Evolutionary conservation across 2,329 filamentous ascomycete species (phyloP), one percentile per base, ranked within the genome.

Genomic region (Hypoxylon sp.): DNA sequence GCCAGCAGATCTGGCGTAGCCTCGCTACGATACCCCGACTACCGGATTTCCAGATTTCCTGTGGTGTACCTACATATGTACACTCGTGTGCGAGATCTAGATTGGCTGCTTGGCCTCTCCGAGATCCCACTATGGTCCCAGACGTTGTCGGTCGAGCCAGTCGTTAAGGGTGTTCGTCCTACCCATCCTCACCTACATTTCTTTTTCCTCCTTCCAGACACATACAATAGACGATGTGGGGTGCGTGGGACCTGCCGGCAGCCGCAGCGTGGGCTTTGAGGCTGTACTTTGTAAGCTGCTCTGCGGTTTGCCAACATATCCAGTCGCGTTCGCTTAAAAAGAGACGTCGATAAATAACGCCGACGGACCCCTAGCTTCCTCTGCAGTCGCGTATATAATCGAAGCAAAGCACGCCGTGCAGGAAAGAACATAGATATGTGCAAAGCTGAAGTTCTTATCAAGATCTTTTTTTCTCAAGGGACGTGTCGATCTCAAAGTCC

Each of bases 171-270:
- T n/a, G n/a, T n/a, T n/a, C n/a, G n/a, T n/a, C n/a, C n/a, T n/a
- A n/a, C n/a, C n/a, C n/a, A n/a, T n/a, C n/a, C n/a, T n/a, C n/a
- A n/a, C n/a, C n/a, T n/a, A n/a, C n/a, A n/a, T n/a, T n/a, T 41
- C 38, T 20, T 42, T 35, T 37, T 48, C 24, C 11, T 49, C 31
- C n/a, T 33, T 41, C 31, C 37, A 48, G 38, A 40, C 35, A 18
- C 38, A 42, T 49, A 20, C n/a, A n/a, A n/a, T 37, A 37, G 37
- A 46, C 24, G 45, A 29, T 50, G 47, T 56, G 54, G 58, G 54
- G 54, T 63, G 45, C 42, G 58, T 61, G 57, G 50, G 60, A 47
- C 54, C 46, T 40, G 24, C 42, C 41, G 41, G 53, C 29, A 55
- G 49, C 55, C 46, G 50, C 53, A 49, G 37, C 17, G 40, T 33